Evolutionary conservation across 129 eudicot species (phyloP).

Genomic region (Cynara cardunculus): DNA sequence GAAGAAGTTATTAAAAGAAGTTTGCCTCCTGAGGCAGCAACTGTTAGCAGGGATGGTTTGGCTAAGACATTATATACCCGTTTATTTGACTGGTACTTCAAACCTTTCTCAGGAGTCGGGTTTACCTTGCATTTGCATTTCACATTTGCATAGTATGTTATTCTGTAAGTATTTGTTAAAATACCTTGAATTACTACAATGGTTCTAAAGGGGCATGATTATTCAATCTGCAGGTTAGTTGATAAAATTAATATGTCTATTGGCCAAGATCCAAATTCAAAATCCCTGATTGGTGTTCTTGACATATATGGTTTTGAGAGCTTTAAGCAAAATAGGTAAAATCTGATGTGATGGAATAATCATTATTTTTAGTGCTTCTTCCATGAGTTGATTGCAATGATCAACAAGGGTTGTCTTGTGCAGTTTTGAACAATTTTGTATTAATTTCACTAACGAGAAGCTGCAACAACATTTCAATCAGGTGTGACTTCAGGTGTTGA

Average conservation of each 20-base stretch:
- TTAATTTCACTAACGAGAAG: slow-evolving; percentile 94
- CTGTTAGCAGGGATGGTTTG: slow-evolving; percentile 83
- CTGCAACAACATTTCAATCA: slow-evolving; percentile 98
- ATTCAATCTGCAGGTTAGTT: slow-evolving; percentile 67
- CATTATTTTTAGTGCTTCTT: neutral
- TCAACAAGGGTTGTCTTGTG: slow-evolving; percentile 29
- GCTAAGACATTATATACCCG: slow-evolving; percentile 92
- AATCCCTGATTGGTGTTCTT: slow-evolving; percentile 88
- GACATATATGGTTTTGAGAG: slow-evolving; percentile 99
- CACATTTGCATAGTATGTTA: neutral
- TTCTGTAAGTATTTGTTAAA: slow-evolving; percentile 8
- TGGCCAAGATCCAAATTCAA: slow-evolving; percentile 96
- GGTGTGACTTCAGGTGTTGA: slow-evolving; percentile 37
- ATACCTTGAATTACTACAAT: slow-evolving; percentile 1
- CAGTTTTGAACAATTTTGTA: slow-evolving; percentile 99
- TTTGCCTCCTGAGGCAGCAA: slow-evolving; percentile 82
- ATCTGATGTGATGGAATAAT: slow-evolving; percentile 1
- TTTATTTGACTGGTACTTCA: slow-evolving; percentile 84
- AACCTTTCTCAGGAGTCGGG: slow-evolving; percentile 7
- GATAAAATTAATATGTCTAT: slow-evolving; percentile 84
- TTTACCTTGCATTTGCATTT: slow-evolving; percentile 4
- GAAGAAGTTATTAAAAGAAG: slow-evolving; percentile 99
- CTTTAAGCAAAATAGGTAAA: slow-evolving; percentile 87
- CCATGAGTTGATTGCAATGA: slow-evolving; percentile 16
- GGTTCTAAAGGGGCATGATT: slow-evolving; percentile 15